A percentile compares a stretch with the other conserved stretches of the same genome.
These are phyloP conservation scores for Lodderomyces parapsilosis DNA, from an alignment of 1,139 yeast genomes.

Conservation along the genomic window DNA sequence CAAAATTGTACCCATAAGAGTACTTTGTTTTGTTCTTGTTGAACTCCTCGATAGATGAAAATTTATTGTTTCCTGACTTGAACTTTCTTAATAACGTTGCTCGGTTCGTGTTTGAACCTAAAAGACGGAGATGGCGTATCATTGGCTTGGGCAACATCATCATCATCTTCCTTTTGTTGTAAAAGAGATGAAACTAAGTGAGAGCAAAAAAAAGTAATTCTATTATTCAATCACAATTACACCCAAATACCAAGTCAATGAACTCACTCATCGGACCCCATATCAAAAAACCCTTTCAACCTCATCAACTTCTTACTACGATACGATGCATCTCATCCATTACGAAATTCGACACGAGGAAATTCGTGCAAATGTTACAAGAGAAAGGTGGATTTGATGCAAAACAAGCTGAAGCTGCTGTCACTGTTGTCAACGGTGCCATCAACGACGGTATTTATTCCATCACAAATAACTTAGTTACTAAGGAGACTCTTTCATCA, in stretches of 20 bases:
- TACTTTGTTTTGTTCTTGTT: constrained; percentile 38
- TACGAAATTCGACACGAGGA: constrained; percentile 74
- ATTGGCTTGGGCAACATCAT: background rate
- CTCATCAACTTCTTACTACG: background rate
- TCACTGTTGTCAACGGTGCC: constrained; percentile 70
- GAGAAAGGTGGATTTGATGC: constrained; percentile 67
- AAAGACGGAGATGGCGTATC: background rate
- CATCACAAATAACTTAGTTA: constrained; percentile 73
- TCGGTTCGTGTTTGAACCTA: background rate
- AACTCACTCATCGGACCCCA: background rate
- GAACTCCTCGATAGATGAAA: constrained; percentile 35
- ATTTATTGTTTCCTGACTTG: constrained; percentile 11
- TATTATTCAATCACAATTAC: background rate
- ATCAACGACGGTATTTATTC: constrained; percentile 79
- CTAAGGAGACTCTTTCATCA: constrained; percentile 77
- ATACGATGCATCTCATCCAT: constrained; percentile 27
- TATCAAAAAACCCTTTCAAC: background rate
- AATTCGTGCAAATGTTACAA: constrained; percentile 67
- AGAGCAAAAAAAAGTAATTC: background rate
- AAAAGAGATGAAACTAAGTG: background rate
- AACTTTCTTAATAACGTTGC: background rate
- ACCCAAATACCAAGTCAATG: constrained; percentile 2
- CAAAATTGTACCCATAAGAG: constrained; percentile 32
- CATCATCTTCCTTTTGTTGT: background rate
- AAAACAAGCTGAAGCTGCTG: constrained; percentile 80